Evolutionary conservation across 2,329 filamentous ascomycete genomes (phyloP).

Genomic region (Penicillium brevicompactum): DNA sequence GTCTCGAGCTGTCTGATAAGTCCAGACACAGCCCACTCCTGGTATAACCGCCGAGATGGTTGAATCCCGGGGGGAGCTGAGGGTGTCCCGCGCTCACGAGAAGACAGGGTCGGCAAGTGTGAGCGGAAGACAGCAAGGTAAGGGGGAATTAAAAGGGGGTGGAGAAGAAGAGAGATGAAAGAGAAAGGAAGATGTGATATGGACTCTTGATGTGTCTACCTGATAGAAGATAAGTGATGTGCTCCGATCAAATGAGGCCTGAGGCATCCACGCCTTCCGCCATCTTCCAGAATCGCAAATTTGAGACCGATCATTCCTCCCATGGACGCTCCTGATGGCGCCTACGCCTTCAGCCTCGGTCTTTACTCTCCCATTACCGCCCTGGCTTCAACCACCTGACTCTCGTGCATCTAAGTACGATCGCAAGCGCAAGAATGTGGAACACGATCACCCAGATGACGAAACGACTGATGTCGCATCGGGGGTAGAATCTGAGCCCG

Average conservation of each 20-base stretch:
- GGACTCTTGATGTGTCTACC: background rate
- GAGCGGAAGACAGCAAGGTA: background rate
- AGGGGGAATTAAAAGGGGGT: background rate
- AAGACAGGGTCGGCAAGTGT: background rate
- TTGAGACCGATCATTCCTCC: background rate
- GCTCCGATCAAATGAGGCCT: conserved; percentile 5
- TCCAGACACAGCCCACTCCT: conserved; percentile 17
- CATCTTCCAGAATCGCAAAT: conserved; percentile 4
- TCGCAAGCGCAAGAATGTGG: conserved; percentile 36
- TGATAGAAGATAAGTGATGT: conserved; percentile 23
- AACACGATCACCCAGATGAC: conserved; percentile 25
- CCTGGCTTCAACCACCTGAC: conserved; percentile 39
- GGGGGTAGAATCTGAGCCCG: conserved; percentile 20
- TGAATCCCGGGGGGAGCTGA: conserved; percentile 8
- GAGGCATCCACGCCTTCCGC: conserved; percentile 11
- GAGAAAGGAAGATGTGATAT: conserved; percentile 12
- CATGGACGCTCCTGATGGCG: conserved; percentile 22
- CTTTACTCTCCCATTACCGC: conserved; percentile 42
- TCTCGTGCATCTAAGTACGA: conserved; percentile 40
- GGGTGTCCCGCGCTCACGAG: background rate
- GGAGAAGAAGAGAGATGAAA: conserved; percentile 5
- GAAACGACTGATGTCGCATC: conserved; percentile 34
- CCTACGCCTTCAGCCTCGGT: conserved; percentile 33
- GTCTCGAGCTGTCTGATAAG: conserved; percentile 12
- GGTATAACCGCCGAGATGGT: conserved; percentile 21